A percentile compares a stretch with the other conserved stretches of the same genome.
Evolutionary conservation across 177 flowering plant genomes (phyloP).

Genomic region (Vitis hybrid): DNA sequence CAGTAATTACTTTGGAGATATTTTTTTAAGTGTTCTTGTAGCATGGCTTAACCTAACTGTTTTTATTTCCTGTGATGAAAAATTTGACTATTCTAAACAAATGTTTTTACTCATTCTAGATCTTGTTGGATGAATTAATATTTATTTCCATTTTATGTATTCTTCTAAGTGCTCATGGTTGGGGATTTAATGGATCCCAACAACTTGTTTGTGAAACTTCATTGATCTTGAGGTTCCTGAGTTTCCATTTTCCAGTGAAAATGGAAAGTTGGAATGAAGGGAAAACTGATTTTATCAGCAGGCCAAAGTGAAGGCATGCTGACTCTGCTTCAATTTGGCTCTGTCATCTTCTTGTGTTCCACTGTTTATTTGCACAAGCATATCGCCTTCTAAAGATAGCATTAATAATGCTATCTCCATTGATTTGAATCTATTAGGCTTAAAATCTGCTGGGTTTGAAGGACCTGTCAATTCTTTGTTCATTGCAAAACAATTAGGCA

Average conservation of each 20-base stretch:
- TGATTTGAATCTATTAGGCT: background rate
- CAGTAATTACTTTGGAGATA: background rate
- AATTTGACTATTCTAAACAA: background rate
- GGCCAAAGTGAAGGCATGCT: background rate
- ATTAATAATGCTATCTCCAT: background rate
- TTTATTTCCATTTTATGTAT: background rate
- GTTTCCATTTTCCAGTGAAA: background rate
- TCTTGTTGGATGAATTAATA: background rate
- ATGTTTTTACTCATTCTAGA: background rate
- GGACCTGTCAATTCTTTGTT: background rate
- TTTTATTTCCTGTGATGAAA: background rate
- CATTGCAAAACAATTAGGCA: background rate
- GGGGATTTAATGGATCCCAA: background rate
- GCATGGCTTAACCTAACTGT: background rate
- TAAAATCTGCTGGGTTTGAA: background rate
- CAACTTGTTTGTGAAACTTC: background rate
- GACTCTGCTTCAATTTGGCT: background rate
- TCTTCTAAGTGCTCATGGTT: background rate
- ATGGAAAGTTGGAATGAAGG: background rate
- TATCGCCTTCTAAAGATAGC: background rate
- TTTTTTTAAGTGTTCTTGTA: background rate
- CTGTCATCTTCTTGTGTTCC: background rate
- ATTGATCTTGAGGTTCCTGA: background rate
- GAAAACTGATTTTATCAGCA: background rate
- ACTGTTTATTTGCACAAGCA: background rate